phyloP scores from a whole-genome alignment of 176 grass and related monocot genomes.

The Metroxylon sagu region DNA sequence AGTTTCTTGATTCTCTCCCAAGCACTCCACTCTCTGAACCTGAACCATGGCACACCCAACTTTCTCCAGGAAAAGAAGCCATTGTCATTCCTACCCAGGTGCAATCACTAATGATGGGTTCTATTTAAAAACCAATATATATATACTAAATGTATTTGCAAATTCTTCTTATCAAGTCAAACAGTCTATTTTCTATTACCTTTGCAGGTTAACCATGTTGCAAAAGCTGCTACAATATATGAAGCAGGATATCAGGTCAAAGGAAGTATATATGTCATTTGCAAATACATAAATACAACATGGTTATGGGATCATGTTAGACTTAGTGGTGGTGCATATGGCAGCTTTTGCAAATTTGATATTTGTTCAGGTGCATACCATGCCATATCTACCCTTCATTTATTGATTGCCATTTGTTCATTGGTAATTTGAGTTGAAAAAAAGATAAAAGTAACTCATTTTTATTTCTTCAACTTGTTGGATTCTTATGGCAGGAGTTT shows the following conservation, averaged over 20 bases:
- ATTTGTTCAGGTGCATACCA: constrained; percentile 67
- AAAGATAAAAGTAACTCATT: too few species aligned
- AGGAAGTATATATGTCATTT: constrained; percentile 92
- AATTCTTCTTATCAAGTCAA: too few species aligned
- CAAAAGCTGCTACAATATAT: constrained; percentile 85
- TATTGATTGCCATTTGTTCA: too few species aligned
- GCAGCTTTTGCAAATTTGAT: constrained; percentile 96
- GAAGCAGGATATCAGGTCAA: constrained; percentile 85
- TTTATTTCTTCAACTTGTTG: not conserved
- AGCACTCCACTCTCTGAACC: constrained; percentile 29
- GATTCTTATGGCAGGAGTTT: constrained; percentile 51
- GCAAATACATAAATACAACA: constrained; percentile 86
- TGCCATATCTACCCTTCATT: not conserved
- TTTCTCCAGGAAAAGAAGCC: constrained; percentile 82
- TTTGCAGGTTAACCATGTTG: constrained; percentile 95
- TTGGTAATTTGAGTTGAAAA: too few species aligned
- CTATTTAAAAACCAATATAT: not conserved
- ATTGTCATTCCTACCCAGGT: constrained; percentile 98
- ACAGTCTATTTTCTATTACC: constrained; percentile 15
- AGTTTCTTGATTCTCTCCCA: constrained; percentile 86
- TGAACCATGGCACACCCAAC: constrained; percentile 55
- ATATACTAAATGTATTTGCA: not conserved
- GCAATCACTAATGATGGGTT: not conserved
- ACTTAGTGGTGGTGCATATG: constrained; percentile 96
- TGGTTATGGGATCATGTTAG: constrained; percentile 97